A percentile compares a stretch with the other conserved stretches of the same genome.
Conservation (phyloP, 1,284 basidiomycete genomes). For the Sphaerobolus stellatus region DNA sequence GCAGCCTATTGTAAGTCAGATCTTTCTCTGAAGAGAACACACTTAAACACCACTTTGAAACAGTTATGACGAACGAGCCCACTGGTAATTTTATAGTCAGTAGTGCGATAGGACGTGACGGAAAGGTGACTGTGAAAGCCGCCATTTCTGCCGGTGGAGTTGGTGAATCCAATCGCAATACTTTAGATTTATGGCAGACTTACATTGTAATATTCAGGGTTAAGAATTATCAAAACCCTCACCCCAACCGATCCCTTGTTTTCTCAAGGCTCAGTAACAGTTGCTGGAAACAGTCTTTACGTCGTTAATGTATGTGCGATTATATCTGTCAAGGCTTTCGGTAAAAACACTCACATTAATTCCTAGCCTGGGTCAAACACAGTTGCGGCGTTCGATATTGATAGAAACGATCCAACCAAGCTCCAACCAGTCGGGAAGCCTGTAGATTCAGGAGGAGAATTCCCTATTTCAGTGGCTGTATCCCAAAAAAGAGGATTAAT, state of each 20-base stretch:
- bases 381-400: conserved; percentile 44
- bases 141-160: neutral
- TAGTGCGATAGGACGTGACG: conserved; percentile 27
- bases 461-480: conserved; percentile 48
- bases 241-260: conserved; percentile 44
- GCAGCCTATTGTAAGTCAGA: no score
- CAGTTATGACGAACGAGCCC: conserved; percentile 37
- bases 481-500: conserved; percentile 25
- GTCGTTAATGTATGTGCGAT: conserved; percentile 41
- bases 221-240: conserved; percentile 11
- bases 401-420: conserved; percentile 40
- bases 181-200: neutral
- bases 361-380: conserved; percentile 48
- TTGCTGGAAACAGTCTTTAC: conserved; percentile 41
- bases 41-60: no score
- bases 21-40: no score
- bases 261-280: conserved; percentile 47
- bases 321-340: neutral
- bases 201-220: neutral
- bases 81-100: conserved; percentile 32
- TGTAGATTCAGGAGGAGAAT: conserved; percentile 44
- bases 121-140: conserved; percentile 19
- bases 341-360: neutral
- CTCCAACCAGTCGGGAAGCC: conserved; percentile 42
- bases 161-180: neutral